A percentile compares a stretch with the other conserved stretches of the same genome.
Conservation (phyloP, 1,284 basidiomycete species). For the Cryptococcus depauperatus region DNA sequence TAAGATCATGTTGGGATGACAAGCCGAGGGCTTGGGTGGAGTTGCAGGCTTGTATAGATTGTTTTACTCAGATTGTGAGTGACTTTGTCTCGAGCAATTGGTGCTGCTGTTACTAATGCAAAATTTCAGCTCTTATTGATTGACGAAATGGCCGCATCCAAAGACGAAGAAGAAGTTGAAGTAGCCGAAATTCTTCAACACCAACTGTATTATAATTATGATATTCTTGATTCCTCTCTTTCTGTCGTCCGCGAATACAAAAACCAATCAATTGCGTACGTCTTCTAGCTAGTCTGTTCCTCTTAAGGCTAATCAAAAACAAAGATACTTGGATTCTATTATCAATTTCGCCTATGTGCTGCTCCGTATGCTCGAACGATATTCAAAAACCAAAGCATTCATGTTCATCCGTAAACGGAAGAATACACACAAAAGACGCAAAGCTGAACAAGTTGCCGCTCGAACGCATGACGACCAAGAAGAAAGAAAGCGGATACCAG, state of each 20-base stretch:
- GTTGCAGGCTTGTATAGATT: constrained; percentile 85
- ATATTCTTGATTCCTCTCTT: constrained; percentile 76
- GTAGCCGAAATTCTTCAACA: constrained; percentile 72
- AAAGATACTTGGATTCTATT: constrained; percentile 70
- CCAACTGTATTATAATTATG: constrained; percentile 86
- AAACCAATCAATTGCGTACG: constrained; percentile 49
- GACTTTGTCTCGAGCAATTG: not conserved
- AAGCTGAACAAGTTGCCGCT: constrained; percentile 16
- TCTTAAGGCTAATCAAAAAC: not conserved
- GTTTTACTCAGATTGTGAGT: constrained; percentile 69
- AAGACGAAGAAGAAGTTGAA: constrained; percentile 58
- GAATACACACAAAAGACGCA: constrained; percentile 52
- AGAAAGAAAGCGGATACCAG: constrained; percentile 19
- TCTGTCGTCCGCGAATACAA: constrained; percentile 68
- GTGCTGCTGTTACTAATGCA: constrained; percentile 13
- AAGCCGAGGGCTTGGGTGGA: constrained; percentile 92
- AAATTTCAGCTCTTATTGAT: constrained; percentile 60
- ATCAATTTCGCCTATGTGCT: constrained; percentile 73
- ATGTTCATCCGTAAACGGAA: constrained; percentile 69
- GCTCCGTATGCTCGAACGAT: constrained; percentile 75
- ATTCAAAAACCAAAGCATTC: constrained; percentile 62
- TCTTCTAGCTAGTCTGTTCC: not conserved
- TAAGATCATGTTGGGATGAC: constrained; percentile 77
- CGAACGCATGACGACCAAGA: constrained; percentile 18
- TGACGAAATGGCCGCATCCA: constrained; percentile 53